Percentiles rank a stretch among this genome's conserved stretches.
phyloP scores from a whole-genome alignment of 169 alveolate genomes.

The Besnoitia besnoiti region DNA sequence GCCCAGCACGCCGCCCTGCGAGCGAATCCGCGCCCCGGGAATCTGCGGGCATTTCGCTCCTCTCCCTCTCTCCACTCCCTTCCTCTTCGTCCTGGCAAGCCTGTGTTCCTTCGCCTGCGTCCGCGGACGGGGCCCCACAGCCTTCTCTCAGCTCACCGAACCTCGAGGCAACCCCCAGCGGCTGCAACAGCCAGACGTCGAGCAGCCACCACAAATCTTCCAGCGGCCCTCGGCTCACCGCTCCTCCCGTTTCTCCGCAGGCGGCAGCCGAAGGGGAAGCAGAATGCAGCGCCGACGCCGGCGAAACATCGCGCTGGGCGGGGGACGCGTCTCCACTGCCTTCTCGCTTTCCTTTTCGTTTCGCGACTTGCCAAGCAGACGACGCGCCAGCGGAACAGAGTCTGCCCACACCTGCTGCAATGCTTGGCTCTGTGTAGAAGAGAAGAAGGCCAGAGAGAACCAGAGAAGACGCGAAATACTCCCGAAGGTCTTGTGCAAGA shows the following conservation, averaged over 20 bases:
- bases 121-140: background rate
- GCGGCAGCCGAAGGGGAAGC: background rate
- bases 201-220: slow-evolving; percentile 7
- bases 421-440: slow-evolving; percentile 21
- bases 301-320: background rate
- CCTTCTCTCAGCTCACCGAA: background rate
- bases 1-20: background rate
- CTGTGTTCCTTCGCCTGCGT: background rate
- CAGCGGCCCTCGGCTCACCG: background rate
- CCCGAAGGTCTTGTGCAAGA: background rate
- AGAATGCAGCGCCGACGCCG: background rate
- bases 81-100: background rate
- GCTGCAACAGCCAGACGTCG: slow-evolving; percentile 21
- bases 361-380: background rate
- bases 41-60: background rate
- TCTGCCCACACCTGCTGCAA: background rate
- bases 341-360: background rate
- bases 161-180: background rate
- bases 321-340: background rate
- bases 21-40: background rate
- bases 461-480: background rate
- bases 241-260: background rate
- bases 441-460: background rate
- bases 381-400: background rate
- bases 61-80: background rate